Percentiles rank a stretch among this genome's conserved stretches.
These are phyloP conservation scores for Sordariomycetes sp. DNA, from an alignment of 2,329 filamentous ascomycete genomes.

Conservation along the genomic window DNA sequence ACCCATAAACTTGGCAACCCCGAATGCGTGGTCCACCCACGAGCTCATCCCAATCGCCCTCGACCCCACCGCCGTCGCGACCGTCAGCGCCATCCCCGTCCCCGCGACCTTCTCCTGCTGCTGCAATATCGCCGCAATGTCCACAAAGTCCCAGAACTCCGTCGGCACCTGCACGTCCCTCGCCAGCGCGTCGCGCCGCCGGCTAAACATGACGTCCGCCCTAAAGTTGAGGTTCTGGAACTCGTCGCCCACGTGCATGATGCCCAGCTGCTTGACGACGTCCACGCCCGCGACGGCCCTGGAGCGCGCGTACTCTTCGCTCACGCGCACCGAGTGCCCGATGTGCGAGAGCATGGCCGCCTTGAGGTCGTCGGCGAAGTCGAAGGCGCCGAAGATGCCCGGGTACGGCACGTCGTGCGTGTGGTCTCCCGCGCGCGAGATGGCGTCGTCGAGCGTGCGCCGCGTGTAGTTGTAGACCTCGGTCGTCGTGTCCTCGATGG, in stretches of 20 bases:
- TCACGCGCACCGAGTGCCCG: conserved; percentile 60
- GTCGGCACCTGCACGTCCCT: conserved; percentile 79
- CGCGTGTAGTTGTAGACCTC: conserved; percentile 80
- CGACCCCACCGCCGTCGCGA: conserved; percentile 74
- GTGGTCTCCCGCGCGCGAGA: conserved; percentile 60
- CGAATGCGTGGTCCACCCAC: conserved; percentile 81
- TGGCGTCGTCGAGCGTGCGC: conserved; percentile 59
- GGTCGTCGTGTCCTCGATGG: conserved; percentile 73
- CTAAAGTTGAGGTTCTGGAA: conserved; percentile 80
- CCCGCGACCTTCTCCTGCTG: conserved; percentile 90
- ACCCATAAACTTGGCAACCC: conserved; percentile 67
- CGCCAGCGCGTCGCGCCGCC: conserved; percentile 67
- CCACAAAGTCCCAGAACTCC: conserved; percentile 88
- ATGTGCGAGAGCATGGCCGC: conserved; percentile 85
- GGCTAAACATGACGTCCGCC: conserved; percentile 86
- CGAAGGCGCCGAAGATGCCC: conserved; percentile 71
- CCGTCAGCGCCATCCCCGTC: conserved; percentile 86
- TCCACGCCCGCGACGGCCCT: conserved; percentile 73
- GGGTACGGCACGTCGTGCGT: conserved; percentile 78
- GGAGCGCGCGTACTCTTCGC: conserved; percentile 73
- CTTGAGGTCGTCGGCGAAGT: conserved; percentile 89
- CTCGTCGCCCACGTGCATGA: conserved; percentile 78
- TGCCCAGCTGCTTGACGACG: conserved; percentile 75
- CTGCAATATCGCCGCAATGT: conserved; percentile 70
- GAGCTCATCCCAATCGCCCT: conserved; percentile 70